Percentiles rank a stretch among this genome's conserved stretches.
These are phyloP conservation scores for Hamamelis virginiana DNA, from an alignment of 164 flowering plant species.

Conservation along the genomic window DNA sequence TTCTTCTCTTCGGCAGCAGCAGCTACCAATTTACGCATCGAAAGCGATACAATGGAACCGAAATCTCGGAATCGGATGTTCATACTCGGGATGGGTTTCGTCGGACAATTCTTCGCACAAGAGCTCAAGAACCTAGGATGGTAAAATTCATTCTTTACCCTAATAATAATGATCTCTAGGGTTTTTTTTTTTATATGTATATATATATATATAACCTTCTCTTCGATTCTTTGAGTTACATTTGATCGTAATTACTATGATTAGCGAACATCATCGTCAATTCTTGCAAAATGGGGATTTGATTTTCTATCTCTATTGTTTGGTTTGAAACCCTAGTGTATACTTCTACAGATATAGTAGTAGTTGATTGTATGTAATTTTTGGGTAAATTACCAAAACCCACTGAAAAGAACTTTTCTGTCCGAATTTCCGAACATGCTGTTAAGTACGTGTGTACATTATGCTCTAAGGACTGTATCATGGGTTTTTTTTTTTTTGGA, in stretches of 20 bases:
- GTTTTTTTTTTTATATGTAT: too few species aligned
- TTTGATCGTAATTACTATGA: not conserved
- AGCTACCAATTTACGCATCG: not conserved
- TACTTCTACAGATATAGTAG: not conserved
- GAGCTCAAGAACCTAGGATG: constrained; percentile 52
- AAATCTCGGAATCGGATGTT: constrained; percentile 44
- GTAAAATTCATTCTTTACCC: constrained; percentile 24
- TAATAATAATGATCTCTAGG: not conserved
- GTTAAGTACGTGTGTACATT: too few species aligned
- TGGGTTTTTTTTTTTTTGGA: too few species aligned
- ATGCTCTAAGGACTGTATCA: too few species aligned
- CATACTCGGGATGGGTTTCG: constrained; percentile 76
- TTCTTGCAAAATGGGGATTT: too few species aligned
- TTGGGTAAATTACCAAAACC: too few species aligned
- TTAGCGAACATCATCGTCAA: too few species aligned
- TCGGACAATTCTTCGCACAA: constrained; percentile 56
- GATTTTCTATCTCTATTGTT: not conserved
- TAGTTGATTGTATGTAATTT: not conserved
- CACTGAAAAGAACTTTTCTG: too few species aligned
- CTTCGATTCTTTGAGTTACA: not conserved
- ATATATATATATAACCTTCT: too few species aligned
- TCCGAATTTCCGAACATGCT: too few species aligned
- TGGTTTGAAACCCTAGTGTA: not conserved
- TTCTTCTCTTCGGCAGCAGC: not conserved
- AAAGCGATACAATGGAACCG: not conserved